A percentile compares a stretch with the other conserved stretches of the same genome.
Evolutionary conservation across 1,284 basidiomycete species (phyloP).

Genomic region (Melampsora medusae): DNA sequence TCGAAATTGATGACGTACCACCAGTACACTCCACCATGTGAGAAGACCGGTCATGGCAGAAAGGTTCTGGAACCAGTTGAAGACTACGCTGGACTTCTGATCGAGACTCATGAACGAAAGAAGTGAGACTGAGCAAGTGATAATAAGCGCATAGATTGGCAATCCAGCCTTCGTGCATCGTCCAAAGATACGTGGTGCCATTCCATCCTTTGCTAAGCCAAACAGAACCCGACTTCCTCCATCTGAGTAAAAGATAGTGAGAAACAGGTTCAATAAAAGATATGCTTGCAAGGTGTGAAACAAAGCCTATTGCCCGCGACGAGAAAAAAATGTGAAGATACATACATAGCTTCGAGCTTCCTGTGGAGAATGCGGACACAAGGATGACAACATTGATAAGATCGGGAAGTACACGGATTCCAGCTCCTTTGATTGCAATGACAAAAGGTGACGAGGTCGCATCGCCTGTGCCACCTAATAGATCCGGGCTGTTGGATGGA

Average conservation of each 20-base stretch:
- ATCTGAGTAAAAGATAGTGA: constrained; percentile 5
- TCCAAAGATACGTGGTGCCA: constrained; percentile 73
- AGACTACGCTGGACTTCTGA: constrained; percentile 66
- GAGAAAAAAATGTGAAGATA: constrained; percentile 52
- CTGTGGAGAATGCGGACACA: constrained; percentile 78
- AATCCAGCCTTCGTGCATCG: constrained; percentile 69
- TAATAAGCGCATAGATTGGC: constrained; percentile 69
- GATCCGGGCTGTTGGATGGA: constrained; percentile 65
- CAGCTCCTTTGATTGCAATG: constrained; percentile 72
- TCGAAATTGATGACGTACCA: constrained; percentile 46
- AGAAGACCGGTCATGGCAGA: constrained; percentile 55
- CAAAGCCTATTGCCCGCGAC: neutral
- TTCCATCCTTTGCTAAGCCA: constrained; percentile 70
- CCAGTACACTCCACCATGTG: constrained; percentile 45
- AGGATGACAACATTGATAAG: constrained; percentile 68
- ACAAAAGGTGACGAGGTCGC: constrained; percentile 72
- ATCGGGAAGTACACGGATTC: constrained; percentile 69
- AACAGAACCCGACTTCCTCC: constrained; percentile 57
- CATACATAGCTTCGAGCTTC: constrained; percentile 76
- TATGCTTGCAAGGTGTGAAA: neutral
- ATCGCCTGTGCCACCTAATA: constrained; percentile 64
- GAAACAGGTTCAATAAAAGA: neutral
- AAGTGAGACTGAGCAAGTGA: constrained; percentile 67
- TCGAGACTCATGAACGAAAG: constrained; percentile 71
- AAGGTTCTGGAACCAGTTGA: constrained; percentile 69